Evolutionary conservation across 75 land plant species (phyloP).

Genomic region (Picea sitchensis): DNA sequence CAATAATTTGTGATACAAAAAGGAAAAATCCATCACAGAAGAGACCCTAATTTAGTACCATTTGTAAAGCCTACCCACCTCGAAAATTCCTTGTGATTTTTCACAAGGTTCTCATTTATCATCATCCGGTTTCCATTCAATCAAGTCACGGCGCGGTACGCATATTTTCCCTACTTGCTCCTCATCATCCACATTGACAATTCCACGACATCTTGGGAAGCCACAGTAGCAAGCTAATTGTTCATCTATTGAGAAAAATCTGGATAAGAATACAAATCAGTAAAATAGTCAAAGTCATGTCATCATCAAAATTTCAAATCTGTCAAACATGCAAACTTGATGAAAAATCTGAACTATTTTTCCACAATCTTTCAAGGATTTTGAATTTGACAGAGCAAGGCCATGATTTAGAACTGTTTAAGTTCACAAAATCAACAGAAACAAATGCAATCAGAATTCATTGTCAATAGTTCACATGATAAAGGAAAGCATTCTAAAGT

Average conservation of each 20-base stretch:
- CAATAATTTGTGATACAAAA: neutral
- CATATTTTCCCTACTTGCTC: conserved; percentile 45
- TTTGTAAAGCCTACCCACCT: neutral
- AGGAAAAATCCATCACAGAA: neutral
- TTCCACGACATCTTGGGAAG: conserved; percentile 80
- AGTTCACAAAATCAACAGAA: neutral
- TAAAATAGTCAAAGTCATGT: neutral
- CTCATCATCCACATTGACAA: conserved; percentile 86
- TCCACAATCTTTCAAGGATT: neutral
- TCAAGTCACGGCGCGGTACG: conserved; percentile 57
- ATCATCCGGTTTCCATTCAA: conserved; percentile 30
- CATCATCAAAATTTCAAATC: neutral
- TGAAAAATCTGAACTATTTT: neutral
- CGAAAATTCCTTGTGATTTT: neutral
- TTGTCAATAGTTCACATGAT: neutral
- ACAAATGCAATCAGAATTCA: neutral
- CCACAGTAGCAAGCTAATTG: conserved; percentile 90
- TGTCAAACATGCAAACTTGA: neutral
- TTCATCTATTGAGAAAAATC: conserved; percentile 87
- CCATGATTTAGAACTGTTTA: neutral
- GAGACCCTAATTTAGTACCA: neutral
- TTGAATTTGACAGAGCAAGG: neutral
- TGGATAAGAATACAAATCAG: conserved; percentile 14
- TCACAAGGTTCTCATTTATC: neutral
- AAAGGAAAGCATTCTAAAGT: neutral